These are phyloP conservation scores for Russula compacta DNA, from an alignment of 768 basidiomycete genomes.

Conservation along the genomic window DNA sequence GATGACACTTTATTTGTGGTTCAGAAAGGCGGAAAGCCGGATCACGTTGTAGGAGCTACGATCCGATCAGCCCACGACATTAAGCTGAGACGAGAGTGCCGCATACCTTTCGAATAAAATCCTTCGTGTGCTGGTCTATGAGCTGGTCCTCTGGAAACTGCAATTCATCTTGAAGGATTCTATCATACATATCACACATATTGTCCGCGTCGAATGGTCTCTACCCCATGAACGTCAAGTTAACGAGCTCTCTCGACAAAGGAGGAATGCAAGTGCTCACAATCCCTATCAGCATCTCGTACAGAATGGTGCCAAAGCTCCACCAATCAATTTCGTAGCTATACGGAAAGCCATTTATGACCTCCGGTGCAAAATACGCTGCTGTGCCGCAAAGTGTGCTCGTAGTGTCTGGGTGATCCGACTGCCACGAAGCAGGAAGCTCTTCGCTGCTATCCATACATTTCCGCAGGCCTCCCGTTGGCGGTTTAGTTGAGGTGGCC, in stretches of 20 bases:
- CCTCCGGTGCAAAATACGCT: conserved; percentile 93
- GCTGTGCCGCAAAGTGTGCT: conserved; percentile 90
- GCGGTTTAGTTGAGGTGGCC: conserved; percentile 41
- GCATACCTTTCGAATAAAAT: conserved; percentile 85
- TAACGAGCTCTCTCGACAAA: background rate
- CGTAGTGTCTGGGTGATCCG: conserved; percentile 52
- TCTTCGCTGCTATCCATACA: conserved; percentile 71
- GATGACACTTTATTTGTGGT: conserved; percentile 86
- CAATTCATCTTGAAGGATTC: conserved; percentile 83
- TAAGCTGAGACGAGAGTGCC: background rate
- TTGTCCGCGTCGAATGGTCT: conserved; percentile 94
- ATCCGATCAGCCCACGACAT: background rate
- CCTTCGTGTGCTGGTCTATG: conserved; percentile 90
- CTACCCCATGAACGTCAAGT: conserved; percentile 32
- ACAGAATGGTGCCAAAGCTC: conserved; percentile 95
- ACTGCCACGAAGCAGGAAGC: conserved; percentile 46
- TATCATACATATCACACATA: conserved; percentile 90
- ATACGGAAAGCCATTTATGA: conserved; percentile 84
- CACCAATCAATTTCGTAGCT: conserved; percentile 97
- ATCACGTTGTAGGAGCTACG: conserved; percentile 77
- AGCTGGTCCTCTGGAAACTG: conserved; percentile 82
- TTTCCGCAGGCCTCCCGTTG: conserved; percentile 45
- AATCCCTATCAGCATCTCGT: conserved; percentile 93
- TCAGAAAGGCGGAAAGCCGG: conserved; percentile 87
- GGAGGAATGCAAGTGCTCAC: conserved; percentile 41